Percentiles rank a stretch among this genome's conserved stretches.
phyloP scores from a whole-genome alignment of 139 green algal genomes.

The Diplosphaera chodatii region DNA sequence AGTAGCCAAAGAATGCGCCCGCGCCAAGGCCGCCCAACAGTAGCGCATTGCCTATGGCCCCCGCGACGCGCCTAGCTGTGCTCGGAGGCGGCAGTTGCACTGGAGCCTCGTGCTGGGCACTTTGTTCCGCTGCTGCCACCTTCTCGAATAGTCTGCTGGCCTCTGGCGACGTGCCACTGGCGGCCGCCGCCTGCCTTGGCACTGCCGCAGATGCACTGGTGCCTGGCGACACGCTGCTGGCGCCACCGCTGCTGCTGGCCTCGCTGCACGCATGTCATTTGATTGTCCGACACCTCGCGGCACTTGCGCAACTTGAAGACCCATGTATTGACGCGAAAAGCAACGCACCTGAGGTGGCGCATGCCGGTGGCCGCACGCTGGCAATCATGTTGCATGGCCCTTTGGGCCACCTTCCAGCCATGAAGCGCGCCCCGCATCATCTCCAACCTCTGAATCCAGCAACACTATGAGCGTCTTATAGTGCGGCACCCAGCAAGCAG shows the following conservation, averaged over 20 bases:
- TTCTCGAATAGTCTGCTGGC: slow-evolving; percentile 39
- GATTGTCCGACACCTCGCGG: too few species aligned
- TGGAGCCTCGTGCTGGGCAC: neutral
- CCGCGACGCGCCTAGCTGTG: slow-evolving; percentile 2
- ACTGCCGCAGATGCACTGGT: neutral
- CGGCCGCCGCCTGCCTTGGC: neutral
- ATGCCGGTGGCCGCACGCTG: neutral
- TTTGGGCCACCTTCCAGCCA: neutral
- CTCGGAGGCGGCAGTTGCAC: neutral
- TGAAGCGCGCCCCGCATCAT: neutral
- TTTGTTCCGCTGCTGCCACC: slow-evolving; percentile 2
- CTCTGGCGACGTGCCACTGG: neutral
- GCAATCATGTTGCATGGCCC: neutral
- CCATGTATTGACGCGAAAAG: too few species aligned
- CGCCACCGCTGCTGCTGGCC: neutral
- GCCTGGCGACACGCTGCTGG: neutral
- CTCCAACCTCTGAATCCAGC: neutral
- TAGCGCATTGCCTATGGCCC: slow-evolving; percentile 33
- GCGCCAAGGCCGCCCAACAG: slow-evolving; percentile 40
- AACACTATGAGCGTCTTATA: too few species aligned
- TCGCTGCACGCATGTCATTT: too few species aligned
- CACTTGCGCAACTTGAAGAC: too few species aligned
- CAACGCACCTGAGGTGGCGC: neutral
- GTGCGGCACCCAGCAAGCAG: too few species aligned
- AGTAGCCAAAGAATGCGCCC: slow-evolving; percentile 55